phyloP scores from a whole-genome alignment of 306 rosid species.

The Luffa aegyptiaca region DNA sequence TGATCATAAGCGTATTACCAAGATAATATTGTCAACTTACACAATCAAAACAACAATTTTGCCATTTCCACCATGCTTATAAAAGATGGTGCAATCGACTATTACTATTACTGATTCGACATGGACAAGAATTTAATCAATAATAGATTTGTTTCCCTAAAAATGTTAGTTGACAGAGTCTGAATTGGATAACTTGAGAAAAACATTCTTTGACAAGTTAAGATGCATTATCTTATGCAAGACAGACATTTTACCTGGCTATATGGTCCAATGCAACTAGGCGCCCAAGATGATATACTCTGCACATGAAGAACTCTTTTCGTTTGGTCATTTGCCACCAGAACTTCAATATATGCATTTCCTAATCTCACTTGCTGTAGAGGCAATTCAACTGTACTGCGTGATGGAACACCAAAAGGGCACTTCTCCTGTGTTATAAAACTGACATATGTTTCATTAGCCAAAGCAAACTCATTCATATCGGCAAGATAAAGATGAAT shows the following conservation, averaged over 20 bases:
- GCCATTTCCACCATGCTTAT: background rate
- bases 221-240: background rate
- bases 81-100: background rate
- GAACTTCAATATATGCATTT: constrained; percentile 67
- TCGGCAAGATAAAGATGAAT: constrained; percentile 84
- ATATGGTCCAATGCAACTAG: constrained; percentile 99
- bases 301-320: constrained; percentile 95
- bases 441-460: constrained; percentile 71
- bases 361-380: constrained; percentile 55
- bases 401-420: constrained; percentile 86
- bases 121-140: background rate
- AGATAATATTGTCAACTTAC: background rate
- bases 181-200: background rate
- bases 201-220: background rate
- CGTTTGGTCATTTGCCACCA: constrained; percentile 52
- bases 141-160: background rate
- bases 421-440: constrained; percentile 78
- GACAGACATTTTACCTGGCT: constrained; percentile 53
- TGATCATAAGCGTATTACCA: background rate
- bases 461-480: constrained; percentile 63
- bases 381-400: constrained; percentile 92
- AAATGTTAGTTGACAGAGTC: background rate
- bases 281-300: constrained; percentile 94
- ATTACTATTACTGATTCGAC: too few species aligned
- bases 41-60: background rate